Base-by-base conservation (phyloP, 768 basidiomycete genomes). In the Suillus weaverae region DNA sequence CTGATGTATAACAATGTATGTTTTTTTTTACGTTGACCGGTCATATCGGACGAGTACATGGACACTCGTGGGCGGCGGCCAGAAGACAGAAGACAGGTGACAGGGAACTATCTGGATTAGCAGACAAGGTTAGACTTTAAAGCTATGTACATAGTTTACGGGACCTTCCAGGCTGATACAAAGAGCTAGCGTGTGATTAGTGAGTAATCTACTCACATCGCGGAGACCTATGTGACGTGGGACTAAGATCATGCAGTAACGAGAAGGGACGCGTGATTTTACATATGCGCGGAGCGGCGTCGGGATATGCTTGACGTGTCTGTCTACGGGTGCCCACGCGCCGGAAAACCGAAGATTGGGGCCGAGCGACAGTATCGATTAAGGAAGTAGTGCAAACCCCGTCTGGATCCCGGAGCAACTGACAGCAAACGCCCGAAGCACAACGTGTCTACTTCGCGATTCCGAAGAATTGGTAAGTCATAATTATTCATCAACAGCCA, bases 1-100 rank as follows among this genome's bases (percentile, higher is more conserved):
- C 30, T 59, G 38, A 20, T 59, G 57, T 59, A 59, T 41, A 59
- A 59, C 18, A 59, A 59, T 59, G 38, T 59, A 59, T 59, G 26
- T 59, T 39, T 41, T 36, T 30, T 41, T 59, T 30, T 39, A 41
- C 22, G 6, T 59, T 20, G 14, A 59, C 38, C 6, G 1, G 26
- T 59, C 30, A 2, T 11, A 32, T 11, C 11, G 30, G 57, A 30
- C 1, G 26, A 39, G 38, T 59, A 13, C 16, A 9, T 39, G 54
- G n/a, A 26, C 7, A 1, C 9, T 4, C 0, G 22, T 16, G 18
- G 41, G 18, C n/a, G 55, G 14, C 8, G 4, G 56, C 16, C 22
- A 30, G 26, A 59, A 38, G n/a, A 13, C n/a, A 22, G 22, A 6
- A 26, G 26, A 26, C 26, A 26, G 16, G 38, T 39, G 38, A 32